phyloP scores from a whole-genome alignment of 2,329 filamentous ascomycete species.

The Byssothecium circinans region DNA sequence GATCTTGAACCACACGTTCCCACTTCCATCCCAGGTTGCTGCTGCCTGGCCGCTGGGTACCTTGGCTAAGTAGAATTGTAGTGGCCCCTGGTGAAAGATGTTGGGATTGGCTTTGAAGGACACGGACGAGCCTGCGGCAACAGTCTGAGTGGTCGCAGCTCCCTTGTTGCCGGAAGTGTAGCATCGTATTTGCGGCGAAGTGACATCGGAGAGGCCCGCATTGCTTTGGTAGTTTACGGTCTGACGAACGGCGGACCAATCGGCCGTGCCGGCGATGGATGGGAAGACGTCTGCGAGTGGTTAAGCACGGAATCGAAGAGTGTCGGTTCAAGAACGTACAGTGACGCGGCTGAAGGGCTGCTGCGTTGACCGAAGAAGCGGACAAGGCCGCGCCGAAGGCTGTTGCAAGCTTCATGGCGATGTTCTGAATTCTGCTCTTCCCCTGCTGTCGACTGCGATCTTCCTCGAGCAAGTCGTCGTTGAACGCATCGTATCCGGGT shows the following conservation, averaged over 20 bases:
- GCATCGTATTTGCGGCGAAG: conserved; percentile 36
- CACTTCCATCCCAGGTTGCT: conserved; percentile 34
- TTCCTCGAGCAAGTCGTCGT: not conserved
- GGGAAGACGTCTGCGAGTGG: conserved; percentile 26
- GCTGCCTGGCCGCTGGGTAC: conserved; percentile 33
- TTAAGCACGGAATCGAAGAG: not conserved
- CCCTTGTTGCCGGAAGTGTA: conserved; percentile 27
- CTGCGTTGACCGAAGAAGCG: conserved; percentile 22
- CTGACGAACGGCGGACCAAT: conserved; percentile 38
- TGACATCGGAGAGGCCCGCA: conserved; percentile 34
- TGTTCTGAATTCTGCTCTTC: not conserved
- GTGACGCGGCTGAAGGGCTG: conserved; percentile 30
- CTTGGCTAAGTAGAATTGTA: conserved; percentile 45
- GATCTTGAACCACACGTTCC: conserved; percentile 44
- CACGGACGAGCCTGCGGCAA: conserved; percentile 35
- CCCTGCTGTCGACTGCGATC: not conserved
- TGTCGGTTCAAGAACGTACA: conserved; percentile 11
- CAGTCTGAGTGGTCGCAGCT: conserved; percentile 18
- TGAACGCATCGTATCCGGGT: not conserved
- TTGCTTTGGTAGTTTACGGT: conserved; percentile 37
- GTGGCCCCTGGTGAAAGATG: conserved; percentile 39
- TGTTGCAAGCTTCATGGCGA: conserved; percentile 30
- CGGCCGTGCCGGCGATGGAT: conserved; percentile 23
- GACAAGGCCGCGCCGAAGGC: conserved; percentile 22
- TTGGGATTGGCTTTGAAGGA: conserved; percentile 34